Evolutionary conservation across 768 basidiomycete species (phyloP).

Genomic region (Suillus tomentosus): DNA sequence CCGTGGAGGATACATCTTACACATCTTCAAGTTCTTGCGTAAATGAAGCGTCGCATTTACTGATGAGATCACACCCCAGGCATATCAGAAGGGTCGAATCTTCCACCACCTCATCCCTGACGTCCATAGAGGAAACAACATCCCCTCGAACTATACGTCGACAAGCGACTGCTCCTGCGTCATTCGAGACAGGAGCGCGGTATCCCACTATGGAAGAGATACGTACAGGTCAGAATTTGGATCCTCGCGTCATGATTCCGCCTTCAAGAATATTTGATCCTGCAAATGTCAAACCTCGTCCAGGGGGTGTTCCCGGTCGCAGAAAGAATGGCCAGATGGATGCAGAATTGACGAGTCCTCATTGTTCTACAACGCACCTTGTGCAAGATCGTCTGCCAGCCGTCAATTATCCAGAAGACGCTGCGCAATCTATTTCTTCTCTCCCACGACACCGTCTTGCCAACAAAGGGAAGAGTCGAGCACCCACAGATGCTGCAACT

Average conservation of each 20-base stretch:
- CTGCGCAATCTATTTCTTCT: neutral
- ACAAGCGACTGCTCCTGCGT: conserved; percentile 13
- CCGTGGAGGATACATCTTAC: conserved; percentile 21
- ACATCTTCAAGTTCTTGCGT: conserved; percentile 15
- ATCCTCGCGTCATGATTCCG: conserved; percentile 33
- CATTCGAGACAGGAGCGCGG: conserved; percentile 20
- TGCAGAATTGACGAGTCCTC: neutral
- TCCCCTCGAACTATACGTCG: conserved; percentile 11
- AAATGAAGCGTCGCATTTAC: conserved; percentile 2
- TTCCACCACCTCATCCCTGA: conserved; percentile 10
- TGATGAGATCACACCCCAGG: conserved; percentile 9
- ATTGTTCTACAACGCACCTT: neutral
- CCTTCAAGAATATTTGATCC: conserved; percentile 27
- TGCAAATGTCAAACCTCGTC: conserved; percentile 26
- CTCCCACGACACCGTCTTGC: neutral
- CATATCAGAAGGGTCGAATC: conserved; percentile 15
- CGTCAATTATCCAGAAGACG: neutral
- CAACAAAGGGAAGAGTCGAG: neutral
- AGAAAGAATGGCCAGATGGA: neutral
- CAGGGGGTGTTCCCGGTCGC: conserved; percentile 13
- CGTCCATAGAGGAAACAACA: conserved; percentile 18
- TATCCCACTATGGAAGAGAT: conserved; percentile 26
- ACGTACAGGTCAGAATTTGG: conserved; percentile 15
- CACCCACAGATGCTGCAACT: neutral
- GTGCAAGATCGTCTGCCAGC: neutral